Evolutionary conservation across 2,329 filamentous ascomycete species (phyloP).

Genomic region (Pseudogymnoascus sp.): DNA sequence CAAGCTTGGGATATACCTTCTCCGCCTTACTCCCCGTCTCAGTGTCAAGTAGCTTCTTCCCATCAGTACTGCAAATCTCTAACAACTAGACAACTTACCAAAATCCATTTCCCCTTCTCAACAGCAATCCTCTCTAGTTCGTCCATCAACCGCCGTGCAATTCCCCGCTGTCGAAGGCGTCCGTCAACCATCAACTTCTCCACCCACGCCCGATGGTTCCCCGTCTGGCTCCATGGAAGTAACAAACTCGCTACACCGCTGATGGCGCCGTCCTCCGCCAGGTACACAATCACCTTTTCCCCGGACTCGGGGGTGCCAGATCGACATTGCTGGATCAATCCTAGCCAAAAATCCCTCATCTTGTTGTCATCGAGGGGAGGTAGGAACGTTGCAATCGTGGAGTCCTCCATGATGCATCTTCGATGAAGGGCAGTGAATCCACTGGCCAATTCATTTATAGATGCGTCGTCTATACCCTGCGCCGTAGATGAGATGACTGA

Average conservation of each 20-base stretch:
- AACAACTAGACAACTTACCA: conserved; percentile 39
- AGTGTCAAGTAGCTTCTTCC: conserved; percentile 43
- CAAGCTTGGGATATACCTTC: conserved; percentile 46
- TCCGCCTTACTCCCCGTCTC: conserved; percentile 47
- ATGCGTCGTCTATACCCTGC: not conserved
- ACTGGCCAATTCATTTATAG: conserved; percentile 28
- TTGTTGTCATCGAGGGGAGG: conserved; percentile 51
- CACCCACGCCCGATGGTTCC: conserved; percentile 45
- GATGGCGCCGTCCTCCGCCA: conserved; percentile 37
- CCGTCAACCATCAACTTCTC: conserved; percentile 53
- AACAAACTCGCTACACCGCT: conserved; percentile 50
- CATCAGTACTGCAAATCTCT: conserved; percentile 11
- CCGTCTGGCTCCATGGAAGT: conserved; percentile 48
- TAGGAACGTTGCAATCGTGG: conserved; percentile 50
- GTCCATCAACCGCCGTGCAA: conserved; percentile 44
- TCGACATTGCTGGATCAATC: conserved; percentile 31
- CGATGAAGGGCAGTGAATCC: conserved; percentile 53
- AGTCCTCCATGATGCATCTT: conserved; percentile 50
- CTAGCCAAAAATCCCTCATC: conserved; percentile 49
- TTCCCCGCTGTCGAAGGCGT: conserved; percentile 42
- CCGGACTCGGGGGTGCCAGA: conserved; percentile 41
- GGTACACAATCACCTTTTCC: conserved; percentile 46
- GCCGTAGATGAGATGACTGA: not conserved
- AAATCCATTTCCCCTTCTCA: conserved; percentile 40
- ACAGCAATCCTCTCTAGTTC: conserved; percentile 50